phyloP scores from a whole-genome alignment of 108 stramenopile species.

The Nitzschia inconspicua region DNA sequence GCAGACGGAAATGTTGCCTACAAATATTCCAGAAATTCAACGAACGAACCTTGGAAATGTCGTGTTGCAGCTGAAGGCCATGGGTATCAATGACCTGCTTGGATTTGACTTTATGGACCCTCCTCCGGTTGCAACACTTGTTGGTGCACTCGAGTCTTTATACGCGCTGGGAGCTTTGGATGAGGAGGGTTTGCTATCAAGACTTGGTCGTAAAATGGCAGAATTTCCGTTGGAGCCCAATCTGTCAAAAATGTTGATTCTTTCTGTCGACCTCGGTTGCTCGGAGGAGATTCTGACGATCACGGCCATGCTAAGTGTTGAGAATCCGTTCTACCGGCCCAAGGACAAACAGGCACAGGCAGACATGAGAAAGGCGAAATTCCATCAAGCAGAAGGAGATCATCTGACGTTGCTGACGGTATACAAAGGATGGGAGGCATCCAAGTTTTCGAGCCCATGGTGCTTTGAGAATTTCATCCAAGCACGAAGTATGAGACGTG shows the following conservation, averaged over 20 bases:
- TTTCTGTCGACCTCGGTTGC: conserved; percentile 95
- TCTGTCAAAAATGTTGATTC: conserved; percentile 91
- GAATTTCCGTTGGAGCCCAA: conserved; percentile 98
- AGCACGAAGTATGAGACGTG: conserved; percentile 94
- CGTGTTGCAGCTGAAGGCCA: conserved; percentile 93
- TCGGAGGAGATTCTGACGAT: conserved; percentile 98
- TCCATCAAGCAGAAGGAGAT: conserved; percentile 98
- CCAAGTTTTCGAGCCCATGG: conserved; percentile 95
- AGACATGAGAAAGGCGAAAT: conserved; percentile 99
- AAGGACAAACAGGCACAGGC: conserved; percentile 98
- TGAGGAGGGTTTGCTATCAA: conserved; percentile 94
- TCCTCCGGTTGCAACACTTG: conserved; percentile 94
- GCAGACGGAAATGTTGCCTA: conserved; percentile 93
- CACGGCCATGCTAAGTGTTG: conserved; percentile 94
- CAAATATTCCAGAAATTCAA: conserved; percentile 96
- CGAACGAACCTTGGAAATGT: conserved; percentile 95
- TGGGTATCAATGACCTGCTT: conserved; percentile 96
- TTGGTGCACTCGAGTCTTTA: conserved; percentile 94
- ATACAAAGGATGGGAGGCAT: conserved; percentile 96
- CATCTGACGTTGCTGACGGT: conserved; percentile 95
- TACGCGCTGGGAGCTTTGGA: conserved; percentile 96
- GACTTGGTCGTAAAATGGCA: conserved; percentile 96
- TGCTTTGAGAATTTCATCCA: conserved; percentile 99
- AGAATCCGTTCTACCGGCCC: conserved; percentile 97
- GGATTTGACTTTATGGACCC: conserved; percentile 99